phyloP scores from a whole-genome alignment of 2,329 filamentous ascomycete species.

The Penicillium oxalicum region DNA sequence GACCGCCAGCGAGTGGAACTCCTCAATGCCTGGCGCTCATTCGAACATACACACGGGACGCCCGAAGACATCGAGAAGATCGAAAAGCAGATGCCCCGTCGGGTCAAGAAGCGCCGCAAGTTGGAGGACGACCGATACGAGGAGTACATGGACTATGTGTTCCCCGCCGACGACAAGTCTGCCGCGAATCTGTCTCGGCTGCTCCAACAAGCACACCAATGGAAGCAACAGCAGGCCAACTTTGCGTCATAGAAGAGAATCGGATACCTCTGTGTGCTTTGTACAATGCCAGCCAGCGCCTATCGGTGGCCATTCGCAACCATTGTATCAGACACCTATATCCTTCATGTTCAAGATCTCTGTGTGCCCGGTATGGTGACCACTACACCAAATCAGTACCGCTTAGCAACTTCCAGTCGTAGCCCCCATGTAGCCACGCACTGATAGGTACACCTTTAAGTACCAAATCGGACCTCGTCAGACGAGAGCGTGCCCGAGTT shows the following conservation, averaged over 20 bases:
- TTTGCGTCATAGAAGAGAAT: neutral
- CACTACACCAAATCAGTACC: too few relatives aligned
- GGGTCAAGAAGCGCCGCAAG: constrained; percentile 86
- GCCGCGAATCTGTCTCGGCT: constrained; percentile 77
- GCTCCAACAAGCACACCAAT: constrained; percentile 77
- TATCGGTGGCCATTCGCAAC: too few relatives aligned
- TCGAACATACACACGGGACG: constrained; percentile 79
- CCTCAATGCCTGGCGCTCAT: constrained; percentile 85
- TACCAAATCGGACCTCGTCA: too few relatives aligned
- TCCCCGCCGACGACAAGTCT: constrained; percentile 89
- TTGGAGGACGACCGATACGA: constrained; percentile 90
- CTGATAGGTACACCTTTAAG: too few relatives aligned
- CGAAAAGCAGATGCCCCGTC: constrained; percentile 87
- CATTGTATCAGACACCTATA: too few relatives aligned
- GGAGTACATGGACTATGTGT: constrained; percentile 95
- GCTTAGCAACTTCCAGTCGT: too few relatives aligned
- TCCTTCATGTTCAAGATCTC: too few relatives aligned
- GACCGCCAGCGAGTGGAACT: constrained; percentile 64
- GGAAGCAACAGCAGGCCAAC: constrained; percentile 61
- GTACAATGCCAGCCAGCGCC: neutral
- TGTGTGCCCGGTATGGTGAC: too few relatives aligned
- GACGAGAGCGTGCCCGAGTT: too few relatives aligned
- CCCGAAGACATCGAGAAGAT: constrained; percentile 72
- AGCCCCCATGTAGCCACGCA: too few relatives aligned
- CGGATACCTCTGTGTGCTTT: neutral